Base-by-base conservation (phyloP, 2,329 filamentous ascomycete genomes). In the Clarireedia homoeocarpa region DNA sequence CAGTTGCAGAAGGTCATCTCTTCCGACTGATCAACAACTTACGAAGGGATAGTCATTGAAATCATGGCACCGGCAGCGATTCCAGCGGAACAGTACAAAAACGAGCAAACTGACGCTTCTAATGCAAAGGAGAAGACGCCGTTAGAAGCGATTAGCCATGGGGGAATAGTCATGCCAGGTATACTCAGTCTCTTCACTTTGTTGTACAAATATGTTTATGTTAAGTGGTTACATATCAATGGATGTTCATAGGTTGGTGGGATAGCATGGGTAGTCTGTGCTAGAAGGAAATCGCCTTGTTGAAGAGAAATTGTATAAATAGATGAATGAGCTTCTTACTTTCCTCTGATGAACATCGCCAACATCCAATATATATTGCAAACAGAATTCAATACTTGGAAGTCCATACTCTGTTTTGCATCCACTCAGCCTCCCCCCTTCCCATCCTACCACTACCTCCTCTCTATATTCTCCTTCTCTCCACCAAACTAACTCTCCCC, bases 101-200 rank as follows among this genome's bases (percentile, higher is more conserved):
- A 30, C 27, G 6, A n/a, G 17, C 15, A 20, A 46, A 24, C 17
- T 20, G 10, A 4, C 5, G 9, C 26, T 26, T n/a, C 5, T 30
- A 5, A 15, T 36, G 9, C 42, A 48, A 9, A 53, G 36, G 30
- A 53, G 26, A 20, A 30, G 58, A 68, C 67, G 5, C 67, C 67
- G 7, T 45, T 69, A 14, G 65, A 68, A 51, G 67, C 67, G 51
- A 69, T 70, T 36, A 68, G 66, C 54, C 67, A 70, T 61, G 67
- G 67, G 1, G 48, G 58, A 27, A 36, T 68, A 36, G 55, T 68
- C 53, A 55, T 58, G 45, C 26, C 30, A 48, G 58, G 64, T 56
- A 65, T 59, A 60, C 50, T 26, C 23, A 15, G 26, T 36, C 38
- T 45, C 14, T 17, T 40, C 51, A 6, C 39, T 7, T 48, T 38